Evolutionary conservation across 1,284 basidiomycete species (phyloP).

Genomic region (Trametes versicolor): DNA sequence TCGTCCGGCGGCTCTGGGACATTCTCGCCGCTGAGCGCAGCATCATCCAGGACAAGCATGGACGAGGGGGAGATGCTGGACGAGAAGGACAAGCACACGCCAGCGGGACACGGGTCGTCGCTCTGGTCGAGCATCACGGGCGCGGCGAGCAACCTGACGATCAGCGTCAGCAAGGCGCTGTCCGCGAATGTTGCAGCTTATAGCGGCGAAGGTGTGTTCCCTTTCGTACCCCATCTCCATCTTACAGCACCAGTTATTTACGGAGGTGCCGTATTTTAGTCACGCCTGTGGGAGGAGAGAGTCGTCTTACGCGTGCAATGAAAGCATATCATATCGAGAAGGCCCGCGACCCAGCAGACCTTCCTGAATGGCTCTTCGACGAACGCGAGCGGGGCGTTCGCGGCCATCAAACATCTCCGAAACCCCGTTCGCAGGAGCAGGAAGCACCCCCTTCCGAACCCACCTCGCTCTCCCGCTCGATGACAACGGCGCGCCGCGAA

Average conservation of each 20-base stretch:
- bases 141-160: conserved; percentile 61
- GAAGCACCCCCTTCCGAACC: not conserved
- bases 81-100: conserved; percentile 20
- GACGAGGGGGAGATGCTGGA: conserved; percentile 45
- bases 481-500: conserved; percentile 18
- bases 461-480: conserved; percentile 21
- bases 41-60: conserved; percentile 57
- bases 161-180: conserved; percentile 68
- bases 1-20: conserved; percentile 27
- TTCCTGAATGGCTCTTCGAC: conserved; percentile 76
- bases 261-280: conserved; percentile 45
- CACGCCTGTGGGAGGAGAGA: conserved; percentile 67
- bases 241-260: conserved; percentile 18
- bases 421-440: conserved; percentile 3
- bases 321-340: conserved; percentile 73
- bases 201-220: conserved; percentile 59
- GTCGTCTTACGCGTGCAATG: conserved; percentile 69
- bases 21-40: conserved; percentile 36
- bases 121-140: conserved; percentile 66
- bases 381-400: conserved; percentile 58
- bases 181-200: conserved; percentile 52
- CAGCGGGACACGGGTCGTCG: conserved; percentile 51
- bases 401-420: conserved; percentile 3
- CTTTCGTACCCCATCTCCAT: conserved; percentile 10
- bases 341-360: conserved; percentile 63